These are phyloP conservation scores for Boletus smithii DNA, from an alignment of 1,284 basidiomycete genomes.

Conservation along the genomic window DNA sequence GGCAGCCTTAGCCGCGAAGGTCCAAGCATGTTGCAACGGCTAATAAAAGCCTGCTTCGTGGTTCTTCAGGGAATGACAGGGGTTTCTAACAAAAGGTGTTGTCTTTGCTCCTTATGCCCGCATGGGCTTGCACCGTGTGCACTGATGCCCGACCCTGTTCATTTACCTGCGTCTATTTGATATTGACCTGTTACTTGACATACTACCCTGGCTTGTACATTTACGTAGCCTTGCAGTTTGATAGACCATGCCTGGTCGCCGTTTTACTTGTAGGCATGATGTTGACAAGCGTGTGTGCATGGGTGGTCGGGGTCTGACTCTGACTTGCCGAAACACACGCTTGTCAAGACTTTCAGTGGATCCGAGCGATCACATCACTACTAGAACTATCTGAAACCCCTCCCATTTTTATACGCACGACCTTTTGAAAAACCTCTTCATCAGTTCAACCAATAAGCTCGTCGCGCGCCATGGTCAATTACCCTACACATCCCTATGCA, in stretches of 20 bases:
- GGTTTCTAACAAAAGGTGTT: too few species aligned
- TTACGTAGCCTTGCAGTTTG: conserved; percentile 11
- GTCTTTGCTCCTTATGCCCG: too few species aligned
- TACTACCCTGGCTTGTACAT: background rate
- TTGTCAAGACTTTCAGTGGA: conserved; percentile 19
- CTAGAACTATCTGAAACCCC: conserved; percentile 23
- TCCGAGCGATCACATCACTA: conserved; percentile 19
- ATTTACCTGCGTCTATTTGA: background rate
- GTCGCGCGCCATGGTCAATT: conserved; percentile 26
- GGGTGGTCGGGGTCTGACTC: conserved; percentile 31
- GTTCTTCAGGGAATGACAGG: too few species aligned
- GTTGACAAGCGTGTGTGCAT: background rate
- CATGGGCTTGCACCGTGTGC: background rate
- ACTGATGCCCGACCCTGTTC: background rate
- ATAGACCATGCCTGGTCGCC: background rate
- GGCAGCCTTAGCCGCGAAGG: too few species aligned
- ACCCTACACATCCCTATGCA: conserved; percentile 31
- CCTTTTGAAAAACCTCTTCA: conserved; percentile 11
- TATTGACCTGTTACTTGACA: too few species aligned
- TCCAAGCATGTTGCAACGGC: too few species aligned
- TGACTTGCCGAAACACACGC: conserved; percentile 16
- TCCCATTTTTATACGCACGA: conserved; percentile 22
- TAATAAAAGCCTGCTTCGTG: too few species aligned
- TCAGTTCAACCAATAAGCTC: conserved; percentile 8
- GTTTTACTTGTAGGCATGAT: conserved; percentile 3